Conservation (phyloP, 352 stramenopile genomes). For the Phytophthora kernoviae region DNA sequence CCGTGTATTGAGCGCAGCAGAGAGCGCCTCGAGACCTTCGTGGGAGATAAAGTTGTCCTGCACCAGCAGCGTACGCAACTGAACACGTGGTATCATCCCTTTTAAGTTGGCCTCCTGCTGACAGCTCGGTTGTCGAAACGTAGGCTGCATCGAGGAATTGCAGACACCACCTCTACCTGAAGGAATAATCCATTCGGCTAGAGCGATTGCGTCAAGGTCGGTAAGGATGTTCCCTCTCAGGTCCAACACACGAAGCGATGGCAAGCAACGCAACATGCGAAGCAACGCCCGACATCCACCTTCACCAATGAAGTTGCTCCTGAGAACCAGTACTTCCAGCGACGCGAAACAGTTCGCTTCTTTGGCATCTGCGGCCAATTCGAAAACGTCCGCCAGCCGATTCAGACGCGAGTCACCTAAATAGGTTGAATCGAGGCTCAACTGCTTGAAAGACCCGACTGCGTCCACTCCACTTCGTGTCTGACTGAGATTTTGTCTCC, state of each 20-base stretch:
- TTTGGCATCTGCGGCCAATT: constrained; percentile 7
- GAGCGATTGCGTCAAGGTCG: constrained; percentile 44
- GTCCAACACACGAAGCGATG: constrained; percentile 34
- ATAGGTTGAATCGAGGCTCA: constrained; percentile 63
- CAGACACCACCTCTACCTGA: background rate
- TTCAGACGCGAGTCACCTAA: constrained; percentile 50
- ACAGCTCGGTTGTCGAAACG: too few relatives aligned
- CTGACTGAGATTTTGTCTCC: background rate
- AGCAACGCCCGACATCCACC: constrained; percentile 44
- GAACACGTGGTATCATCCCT: constrained; percentile 4
- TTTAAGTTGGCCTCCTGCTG: background rate
- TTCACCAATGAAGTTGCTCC: constrained; percentile 68
- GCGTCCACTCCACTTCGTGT: background rate
- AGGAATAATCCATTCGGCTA: constrained; percentile 27
- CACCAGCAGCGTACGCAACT: constrained; percentile 30
- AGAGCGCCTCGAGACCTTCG: constrained; percentile 28
- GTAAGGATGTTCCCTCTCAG: constrained; percentile 67
- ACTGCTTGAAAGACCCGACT: constrained; percentile 17
- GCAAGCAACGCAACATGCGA: constrained; percentile 26
- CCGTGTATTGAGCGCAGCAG: constrained; percentile 22
- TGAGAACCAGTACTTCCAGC: constrained; percentile 45
- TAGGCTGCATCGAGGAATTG: too few relatives aligned
- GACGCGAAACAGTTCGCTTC: constrained; percentile 32
- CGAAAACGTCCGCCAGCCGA: constrained; percentile 40
- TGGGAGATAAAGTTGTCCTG: constrained; percentile 43